Base-by-base conservation (phyloP, 1,284 basidiomycete genomes). In the Austroboletus niveus region DNA sequence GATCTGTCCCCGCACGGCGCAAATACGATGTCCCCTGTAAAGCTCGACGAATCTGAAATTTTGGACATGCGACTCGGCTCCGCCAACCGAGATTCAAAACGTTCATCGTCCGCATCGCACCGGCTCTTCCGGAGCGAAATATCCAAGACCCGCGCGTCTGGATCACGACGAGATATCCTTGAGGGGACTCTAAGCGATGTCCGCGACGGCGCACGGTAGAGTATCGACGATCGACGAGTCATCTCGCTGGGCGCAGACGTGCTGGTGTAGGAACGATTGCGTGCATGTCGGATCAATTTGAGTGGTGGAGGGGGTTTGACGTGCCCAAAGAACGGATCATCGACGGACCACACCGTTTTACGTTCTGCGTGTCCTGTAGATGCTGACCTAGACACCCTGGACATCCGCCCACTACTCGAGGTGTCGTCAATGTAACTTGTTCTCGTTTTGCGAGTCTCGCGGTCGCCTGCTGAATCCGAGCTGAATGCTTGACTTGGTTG, bases 311-410 rank as follows among this genome's bases (percentile, higher is more conserved):
- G 53, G 20, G 58, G 48, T 29, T 57, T 65, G 20, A 65, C 52
- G 6, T 51, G 59, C 11, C 65, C 56, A 42, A 70, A 53, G 30
- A 38, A 68, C 0, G 56, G 17, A 31, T 68, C 66, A 12, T 49
- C 6, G 8, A 54, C 24, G 14, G 49, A 46, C 49, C 64, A 63
- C 10, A 49, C 9, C 11, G 55, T 47, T 15, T 8, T 10, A 5
- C 32, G 42, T 5, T 36, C 40, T n/a, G 10, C 5, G 7, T 3
- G 2, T 5, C 27, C 38, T 1, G 8, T 8, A 5, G 8, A 41
- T 17, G 1, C 30, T 38, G 12, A 14, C 4, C 3, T 30, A 6
- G 49, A 22, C n/a, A 1, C 8, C 15, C 9, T 8, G 7, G 53
- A 48, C 9, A 12, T 4, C 9, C 12, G 39, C 44, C 22, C 32